These are phyloP conservation scores for Cynara cardunculus DNA, from an alignment of 129 eudicot genomes.

Conservation along the genomic window DNA sequence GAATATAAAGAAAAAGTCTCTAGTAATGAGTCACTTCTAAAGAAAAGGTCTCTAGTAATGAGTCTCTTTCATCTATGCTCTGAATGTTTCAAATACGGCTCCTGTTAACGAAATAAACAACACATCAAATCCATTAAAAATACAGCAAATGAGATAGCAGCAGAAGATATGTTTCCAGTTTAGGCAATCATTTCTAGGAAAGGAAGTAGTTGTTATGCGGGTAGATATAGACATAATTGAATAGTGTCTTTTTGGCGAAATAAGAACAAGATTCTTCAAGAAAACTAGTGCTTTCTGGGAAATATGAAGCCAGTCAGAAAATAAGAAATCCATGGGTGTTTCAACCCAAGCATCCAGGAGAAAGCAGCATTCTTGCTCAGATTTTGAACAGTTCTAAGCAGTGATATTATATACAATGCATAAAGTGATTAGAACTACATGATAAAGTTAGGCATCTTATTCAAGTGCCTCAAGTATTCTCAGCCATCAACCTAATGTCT, in stretches of 20 bases:
- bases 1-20: neutral
- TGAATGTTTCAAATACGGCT: neutral
- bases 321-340: neutral
- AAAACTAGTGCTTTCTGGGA: neutral
- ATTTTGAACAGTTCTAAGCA: neutral
- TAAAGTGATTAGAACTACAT: constrained; percentile 19
- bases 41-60: neutral
- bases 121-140: neutral
- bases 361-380: no score
- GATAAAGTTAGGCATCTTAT: constrained; percentile 38
- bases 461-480: constrained; percentile 55
- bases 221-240: neutral
- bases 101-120: neutral
- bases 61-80: neutral
- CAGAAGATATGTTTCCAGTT: neutral
- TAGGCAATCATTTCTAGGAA: neutral
- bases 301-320: neutral
- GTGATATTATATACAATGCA: neutral
- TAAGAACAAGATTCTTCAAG: neutral
- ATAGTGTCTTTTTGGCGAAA: neutral
- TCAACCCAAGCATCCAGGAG: neutral
- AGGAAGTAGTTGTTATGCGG: neutral
- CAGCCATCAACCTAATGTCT: constrained; percentile 60
- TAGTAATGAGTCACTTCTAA: neutral
- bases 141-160: neutral